Evolutionary conservation across 148 eudicot species (phyloP).

Genomic region (Polygonum aviculare): DNA sequence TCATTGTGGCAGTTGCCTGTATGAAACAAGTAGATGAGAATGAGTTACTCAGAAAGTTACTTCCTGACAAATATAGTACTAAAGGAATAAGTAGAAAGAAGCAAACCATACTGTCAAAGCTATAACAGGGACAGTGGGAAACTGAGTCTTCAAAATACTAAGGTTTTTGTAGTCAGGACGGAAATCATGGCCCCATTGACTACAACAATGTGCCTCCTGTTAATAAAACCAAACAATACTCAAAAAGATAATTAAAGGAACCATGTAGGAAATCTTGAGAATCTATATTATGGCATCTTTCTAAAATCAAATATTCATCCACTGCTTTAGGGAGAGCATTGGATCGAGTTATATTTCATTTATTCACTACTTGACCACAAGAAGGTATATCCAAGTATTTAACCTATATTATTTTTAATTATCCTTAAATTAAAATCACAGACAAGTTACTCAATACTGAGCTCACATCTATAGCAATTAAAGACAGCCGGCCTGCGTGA

Average conservation of each 20-base stretch:
- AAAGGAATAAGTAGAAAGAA: not conserved
- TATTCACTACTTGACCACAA: not conserved
- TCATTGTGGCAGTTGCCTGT: slow-evolving; percentile 97
- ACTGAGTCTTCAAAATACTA: slow-evolving; percentile 96
- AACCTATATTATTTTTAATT: not conserved
- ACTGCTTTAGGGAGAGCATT: not conserved
- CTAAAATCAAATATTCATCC: not conserved
- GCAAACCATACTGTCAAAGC: slow-evolving; percentile 72
- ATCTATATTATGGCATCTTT: not conserved
- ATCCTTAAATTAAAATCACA: not conserved
- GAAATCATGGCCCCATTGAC: slow-evolving; percentile 99
- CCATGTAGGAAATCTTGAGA: not conserved
- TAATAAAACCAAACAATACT: not conserved
- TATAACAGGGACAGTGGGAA: slow-evolving; percentile 80
- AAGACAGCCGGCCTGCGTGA: slow-evolving; percentile 87
- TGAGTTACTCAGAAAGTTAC: not conserved
- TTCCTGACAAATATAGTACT: not conserved
- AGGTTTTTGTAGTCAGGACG: slow-evolving; percentile 99
- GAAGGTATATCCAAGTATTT: not conserved
- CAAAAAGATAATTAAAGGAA: not conserved
- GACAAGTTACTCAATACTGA: slow-evolving; percentile 1
- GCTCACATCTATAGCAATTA: slow-evolving; percentile 92
- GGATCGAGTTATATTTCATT: not conserved
- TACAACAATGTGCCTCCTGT: slow-evolving; percentile 99
- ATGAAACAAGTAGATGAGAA: not conserved